These are phyloP conservation scores for Fusarium sp. DNA, from an alignment of 2,329 filamentous ascomycete genomes.

Conservation along the genomic window DNA sequence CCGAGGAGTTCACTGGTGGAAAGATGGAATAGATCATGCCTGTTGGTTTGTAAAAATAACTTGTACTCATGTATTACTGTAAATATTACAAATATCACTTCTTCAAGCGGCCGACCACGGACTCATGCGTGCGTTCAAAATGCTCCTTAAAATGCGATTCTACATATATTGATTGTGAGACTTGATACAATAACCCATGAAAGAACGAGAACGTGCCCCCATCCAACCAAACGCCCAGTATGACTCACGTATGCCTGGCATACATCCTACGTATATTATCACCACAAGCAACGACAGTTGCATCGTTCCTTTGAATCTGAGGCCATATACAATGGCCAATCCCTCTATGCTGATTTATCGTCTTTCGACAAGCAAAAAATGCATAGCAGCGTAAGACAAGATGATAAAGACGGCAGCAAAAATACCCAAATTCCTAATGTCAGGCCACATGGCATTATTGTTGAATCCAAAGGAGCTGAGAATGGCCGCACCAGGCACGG, in stretches of 20 bases:
- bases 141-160: not conserved
- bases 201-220: not conserved
- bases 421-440: constrained; percentile 81
- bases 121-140: not conserved
- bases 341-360: constrained; percentile 47
- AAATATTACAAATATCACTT: constrained; percentile 26
- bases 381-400: constrained; percentile 91
- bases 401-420: constrained; percentile 87
- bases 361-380: constrained; percentile 90
- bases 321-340: not conserved
- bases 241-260: constrained; percentile 4
- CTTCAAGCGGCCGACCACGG: constrained; percentile 1
- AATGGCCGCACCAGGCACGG: constrained; percentile 93
- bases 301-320: constrained; percentile 1
- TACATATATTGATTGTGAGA: not conserved
- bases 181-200: not conserved
- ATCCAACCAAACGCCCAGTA: constrained; percentile 29
- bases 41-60: constrained; percentile 40
- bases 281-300: not conserved
- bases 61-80: constrained; percentile 40
- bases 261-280: constrained; percentile 5
- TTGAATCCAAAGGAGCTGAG: constrained; percentile 95
- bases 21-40: constrained; percentile 56
- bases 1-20: constrained; percentile 68
- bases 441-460: constrained; percentile 84